Base-by-base conservation (phyloP, 768 basidiomycete species). In the Boletus sp. region DNA sequence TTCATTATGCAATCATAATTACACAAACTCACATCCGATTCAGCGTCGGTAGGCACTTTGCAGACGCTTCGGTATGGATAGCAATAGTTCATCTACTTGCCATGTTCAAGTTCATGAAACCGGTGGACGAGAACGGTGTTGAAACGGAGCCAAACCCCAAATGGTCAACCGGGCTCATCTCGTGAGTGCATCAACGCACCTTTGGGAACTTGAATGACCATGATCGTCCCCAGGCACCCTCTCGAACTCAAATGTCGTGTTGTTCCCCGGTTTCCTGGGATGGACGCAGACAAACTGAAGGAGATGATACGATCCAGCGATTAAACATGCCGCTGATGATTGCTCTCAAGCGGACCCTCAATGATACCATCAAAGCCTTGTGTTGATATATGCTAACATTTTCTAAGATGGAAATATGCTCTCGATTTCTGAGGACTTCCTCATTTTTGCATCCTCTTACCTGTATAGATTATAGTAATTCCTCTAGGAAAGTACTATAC, bases 11-110 rank as follows among this genome's bases (percentile, higher is more conserved):
- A 28, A 9, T 54, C 15, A 20, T 50, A 10, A 20, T 9, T 14
- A 20, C 20, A 17, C 36, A 18, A 7, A 12, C 56, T 71, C 4
- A 64, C 7, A 4, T 44, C 40, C 33, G 42, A 46, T 20, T 17
- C 17, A 70, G 69, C n/a, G 63, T 62, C n/a, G 70, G 71, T 12
- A 61, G 58, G 40, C 54, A 71, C 58, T 73, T 71, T 30, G 70
- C 70, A 20, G 67, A 71, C 7, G 67, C 71, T 12, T 71, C 70
- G 40, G 24, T 71, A n/a, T 71, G 70, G 70, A 62, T 71, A 48
- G 71, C 67, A 17, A 58, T 71, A 5, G 70, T 58, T 9, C 70
- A 71, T 52, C 60, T 71, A 17, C 68, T 73, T 39, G 42, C 69
- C 50, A 37, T 50, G n/a, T 71, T 73, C 51, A 67, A 61, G 33